A percentile compares a stretch with the other conserved stretches of the same genome.
Evolutionary conservation across 768 basidiomycete genomes (phyloP).

Genomic region (Kwoniella dendrophila): DNA sequence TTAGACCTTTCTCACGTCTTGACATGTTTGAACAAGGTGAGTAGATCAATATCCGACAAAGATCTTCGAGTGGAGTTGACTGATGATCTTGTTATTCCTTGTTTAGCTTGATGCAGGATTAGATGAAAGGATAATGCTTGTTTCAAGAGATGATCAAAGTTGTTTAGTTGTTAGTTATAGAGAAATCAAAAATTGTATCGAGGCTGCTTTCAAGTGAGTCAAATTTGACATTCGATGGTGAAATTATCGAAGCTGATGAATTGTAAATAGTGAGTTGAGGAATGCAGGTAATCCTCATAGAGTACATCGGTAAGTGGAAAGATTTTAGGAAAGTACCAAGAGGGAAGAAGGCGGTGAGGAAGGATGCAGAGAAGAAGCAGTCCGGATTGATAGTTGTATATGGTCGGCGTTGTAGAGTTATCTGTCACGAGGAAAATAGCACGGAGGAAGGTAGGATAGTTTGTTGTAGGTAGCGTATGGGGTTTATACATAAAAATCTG

Average conservation of each 20-base stretch:
- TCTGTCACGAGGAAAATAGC: no score
- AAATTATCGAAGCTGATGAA: background rate
- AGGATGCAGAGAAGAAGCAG: background rate
- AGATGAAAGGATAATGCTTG: constrained; percentile 92
- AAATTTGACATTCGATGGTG: background rate
- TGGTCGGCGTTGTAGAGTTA: no score
- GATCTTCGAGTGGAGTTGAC: background rate
- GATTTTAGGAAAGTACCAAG: background rate
- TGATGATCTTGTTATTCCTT: background rate
- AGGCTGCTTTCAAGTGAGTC: constrained; percentile 77
- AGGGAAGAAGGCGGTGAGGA: background rate
- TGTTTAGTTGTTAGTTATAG: constrained; percentile 92
- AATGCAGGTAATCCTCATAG: constrained; percentile 20
- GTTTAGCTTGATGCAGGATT: constrained; percentile 83
- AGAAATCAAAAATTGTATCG: constrained; percentile 82
- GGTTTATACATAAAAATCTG: no score
- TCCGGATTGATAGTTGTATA: no score
- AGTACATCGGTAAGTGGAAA: constrained; percentile 10
- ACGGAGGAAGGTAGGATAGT: no score
- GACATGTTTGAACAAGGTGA: constrained; percentile 87
- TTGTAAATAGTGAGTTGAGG: constrained; percentile 21
- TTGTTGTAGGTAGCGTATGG: no score
- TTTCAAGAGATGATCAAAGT: constrained; percentile 92
- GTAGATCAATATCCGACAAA: constrained; percentile 26
- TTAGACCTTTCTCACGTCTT: constrained; percentile 89